Percentiles rank a stretch among this genome's conserved stretches.
Conservation (phyloP, 2,329 filamentous ascomycete genomes). For the Fusarium coicis region DNA sequence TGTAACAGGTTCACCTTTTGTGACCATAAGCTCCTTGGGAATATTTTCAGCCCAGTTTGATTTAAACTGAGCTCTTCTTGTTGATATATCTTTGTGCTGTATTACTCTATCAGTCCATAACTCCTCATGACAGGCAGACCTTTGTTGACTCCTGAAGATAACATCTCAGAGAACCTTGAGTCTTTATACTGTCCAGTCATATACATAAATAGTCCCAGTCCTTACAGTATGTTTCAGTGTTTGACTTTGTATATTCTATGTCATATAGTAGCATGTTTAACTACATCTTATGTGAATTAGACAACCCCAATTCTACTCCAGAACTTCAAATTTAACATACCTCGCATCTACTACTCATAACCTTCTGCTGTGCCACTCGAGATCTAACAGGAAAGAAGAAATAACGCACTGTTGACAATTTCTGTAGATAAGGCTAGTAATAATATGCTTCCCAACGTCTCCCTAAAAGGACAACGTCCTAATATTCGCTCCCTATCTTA, state of each 20-base stretch:
- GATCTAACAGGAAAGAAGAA: neutral
- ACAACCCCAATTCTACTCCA: too few species aligned
- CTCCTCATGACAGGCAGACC: neutral
- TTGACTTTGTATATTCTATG: too few species aligned
- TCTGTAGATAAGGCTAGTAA: neutral
- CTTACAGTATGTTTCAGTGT: neutral
- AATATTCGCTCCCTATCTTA: neutral
- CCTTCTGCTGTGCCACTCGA: neutral
- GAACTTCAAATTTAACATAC: too few species aligned
- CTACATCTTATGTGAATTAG: too few species aligned
- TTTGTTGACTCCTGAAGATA: neutral
- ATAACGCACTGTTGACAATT: neutral
- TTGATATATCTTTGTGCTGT: too few species aligned
- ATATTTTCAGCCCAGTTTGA: neutral
- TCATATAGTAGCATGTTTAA: too few species aligned
- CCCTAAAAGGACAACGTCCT: neutral
- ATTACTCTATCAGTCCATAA: neutral
- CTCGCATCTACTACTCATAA: neutral
- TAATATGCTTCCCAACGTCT: neutral
- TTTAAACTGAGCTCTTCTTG: neutral
- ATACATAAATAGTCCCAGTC: neutral
- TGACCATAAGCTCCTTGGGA: neutral
- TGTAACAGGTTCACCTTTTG: neutral
- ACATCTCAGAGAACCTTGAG: neutral
- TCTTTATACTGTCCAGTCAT: neutral